Evolutionary conservation across 2,329 filamentous ascomycete genomes (phyloP).

Genomic region (Fusarium agapanthi): DNA sequence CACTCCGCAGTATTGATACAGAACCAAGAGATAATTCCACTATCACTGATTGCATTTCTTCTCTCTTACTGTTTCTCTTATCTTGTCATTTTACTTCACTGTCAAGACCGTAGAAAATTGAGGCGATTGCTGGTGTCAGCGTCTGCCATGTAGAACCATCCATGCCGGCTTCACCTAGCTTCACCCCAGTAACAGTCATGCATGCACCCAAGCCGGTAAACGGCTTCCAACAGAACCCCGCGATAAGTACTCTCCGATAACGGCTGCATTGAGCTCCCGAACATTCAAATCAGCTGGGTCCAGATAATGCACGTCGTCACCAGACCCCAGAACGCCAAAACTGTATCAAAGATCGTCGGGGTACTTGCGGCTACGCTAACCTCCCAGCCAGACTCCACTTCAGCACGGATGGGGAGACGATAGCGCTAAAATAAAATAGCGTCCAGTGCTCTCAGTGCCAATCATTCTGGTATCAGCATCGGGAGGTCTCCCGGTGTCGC

Average conservation of each 20-base stretch:
- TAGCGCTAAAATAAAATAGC: neutral
- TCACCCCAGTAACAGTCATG: neutral
- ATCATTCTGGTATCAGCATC: neutral
- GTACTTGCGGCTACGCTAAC: constrained; percentile 15
- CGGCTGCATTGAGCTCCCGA: neutral
- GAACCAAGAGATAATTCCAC: too few species aligned
- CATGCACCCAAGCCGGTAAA: neutral
- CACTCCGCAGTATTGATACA: too few species aligned
- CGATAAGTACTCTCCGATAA: neutral
- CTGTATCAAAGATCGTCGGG: neutral
- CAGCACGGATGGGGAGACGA: neutral
- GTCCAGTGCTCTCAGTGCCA: neutral
- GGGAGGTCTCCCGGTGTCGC: constrained; percentile 2
- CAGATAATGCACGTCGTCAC: neutral
- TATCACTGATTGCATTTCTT: accelerated
- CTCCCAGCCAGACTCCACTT: neutral
- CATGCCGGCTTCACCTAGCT: neutral
- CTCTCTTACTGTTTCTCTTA: accelerated
- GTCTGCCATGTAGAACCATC: neutral
- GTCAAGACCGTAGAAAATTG: neutral
- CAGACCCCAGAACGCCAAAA: neutral
- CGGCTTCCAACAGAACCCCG: neutral
- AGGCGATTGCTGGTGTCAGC: too few species aligned
- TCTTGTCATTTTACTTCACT: neutral
- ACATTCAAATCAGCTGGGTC: neutral